A percentile compares a stretch with the other conserved stretches of the same genome.
Evolutionary conservation across 257 asterid genomes (phyloP).

Genomic region (Solanum sejunctum): DNA sequence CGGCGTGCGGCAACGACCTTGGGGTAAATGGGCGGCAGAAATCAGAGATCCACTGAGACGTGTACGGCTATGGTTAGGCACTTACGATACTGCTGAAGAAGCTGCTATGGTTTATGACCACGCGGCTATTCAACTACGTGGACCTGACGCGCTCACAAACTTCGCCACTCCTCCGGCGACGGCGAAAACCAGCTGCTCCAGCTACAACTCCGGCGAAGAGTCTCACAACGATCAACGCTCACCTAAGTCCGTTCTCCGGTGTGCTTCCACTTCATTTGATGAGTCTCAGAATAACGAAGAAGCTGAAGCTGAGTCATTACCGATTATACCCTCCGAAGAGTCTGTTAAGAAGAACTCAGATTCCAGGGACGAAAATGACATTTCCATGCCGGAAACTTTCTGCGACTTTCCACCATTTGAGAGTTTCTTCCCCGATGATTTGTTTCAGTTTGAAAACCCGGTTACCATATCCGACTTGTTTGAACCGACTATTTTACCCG

Average conservation of each 20-base stretch:
- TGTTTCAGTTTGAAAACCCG: slow-evolving; percentile 39
- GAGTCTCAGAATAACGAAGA: slow-evolving; percentile 31
- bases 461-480: slow-evolving; percentile 35
- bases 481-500: slow-evolving; percentile 24
- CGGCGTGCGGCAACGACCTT: slow-evolving; percentile 89
- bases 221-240: slow-evolving; percentile 41
- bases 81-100: slow-evolving; percentile 92
- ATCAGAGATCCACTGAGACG: slow-evolving; percentile 80
- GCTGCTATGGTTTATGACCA: slow-evolving; percentile 98
- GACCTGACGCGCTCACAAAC: slow-evolving; percentile 88
- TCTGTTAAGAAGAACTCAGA: background rate
- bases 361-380: background rate
- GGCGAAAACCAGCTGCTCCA: slow-evolving; percentile 19
- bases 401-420: slow-evolving; percentile 21
- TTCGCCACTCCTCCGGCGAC: slow-evolving; percentile 30
- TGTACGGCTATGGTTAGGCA: slow-evolving; percentile 84
- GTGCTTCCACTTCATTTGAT: slow-evolving; percentile 22
- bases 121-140: slow-evolving; percentile 93
- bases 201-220: slow-evolving; percentile 68
- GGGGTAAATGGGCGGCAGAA: slow-evolving; percentile 99
- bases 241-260: slow-evolving; percentile 71
- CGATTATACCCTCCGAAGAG: slow-evolving; percentile 3
- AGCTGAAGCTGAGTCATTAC: slow-evolving; percentile 30
- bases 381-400: slow-evolving; percentile 13
- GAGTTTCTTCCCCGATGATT: slow-evolving; percentile 28